phyloP scores from a whole-genome alignment of 495 filamentous ascomycete species.

The Apodospora peruviana region DNA sequence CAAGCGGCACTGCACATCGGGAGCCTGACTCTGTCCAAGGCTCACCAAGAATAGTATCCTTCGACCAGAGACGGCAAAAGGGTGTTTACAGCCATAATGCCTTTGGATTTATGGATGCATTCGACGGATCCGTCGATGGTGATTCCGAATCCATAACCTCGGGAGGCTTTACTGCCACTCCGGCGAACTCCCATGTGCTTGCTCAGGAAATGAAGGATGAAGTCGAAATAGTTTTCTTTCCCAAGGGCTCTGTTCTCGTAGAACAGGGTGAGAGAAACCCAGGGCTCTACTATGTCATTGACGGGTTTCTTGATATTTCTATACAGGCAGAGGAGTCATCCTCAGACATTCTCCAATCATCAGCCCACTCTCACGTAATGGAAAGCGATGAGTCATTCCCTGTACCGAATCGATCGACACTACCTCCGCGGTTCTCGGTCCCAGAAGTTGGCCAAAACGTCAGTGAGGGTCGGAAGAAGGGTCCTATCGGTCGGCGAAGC shows the following conservation, averaged over 20 bases:
- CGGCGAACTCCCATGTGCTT: conserved; percentile 44
- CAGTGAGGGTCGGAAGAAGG: conserved; percentile 14
- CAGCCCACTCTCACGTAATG: conserved; percentile 30
- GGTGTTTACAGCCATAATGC: conserved; percentile 77
- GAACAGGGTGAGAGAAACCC: conserved; percentile 95
- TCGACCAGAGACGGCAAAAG: conserved; percentile 78
- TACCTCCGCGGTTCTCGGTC: conserved; percentile 14
- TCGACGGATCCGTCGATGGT: conserved; percentile 73
- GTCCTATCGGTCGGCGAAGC: conserved; percentile 43
- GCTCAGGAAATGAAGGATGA: conserved; percentile 78
- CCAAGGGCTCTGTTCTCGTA: conserved; percentile 89
- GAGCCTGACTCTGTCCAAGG: conserved; percentile 69
- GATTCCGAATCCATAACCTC: conserved; percentile 83
- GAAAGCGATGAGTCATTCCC: conserved; percentile 26
- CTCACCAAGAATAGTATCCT: conserved; percentile 79
- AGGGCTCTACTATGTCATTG: conserved; percentile 94
- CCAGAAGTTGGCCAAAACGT: conserved; percentile 10
- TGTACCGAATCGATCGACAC: conserved; percentile 12
- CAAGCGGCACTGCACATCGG: conserved; percentile 54
- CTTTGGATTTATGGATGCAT: conserved; percentile 90
- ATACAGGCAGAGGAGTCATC: conserved; percentile 35
- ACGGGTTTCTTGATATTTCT: conserved; percentile 92
- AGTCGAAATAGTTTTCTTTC: conserved; percentile 97
- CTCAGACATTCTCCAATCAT: conserved; percentile 28
- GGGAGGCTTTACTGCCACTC: conserved; percentile 40